Conservation (phyloP, 139 green algal genomes). For the Protoeuglena noctilucae region DNA sequence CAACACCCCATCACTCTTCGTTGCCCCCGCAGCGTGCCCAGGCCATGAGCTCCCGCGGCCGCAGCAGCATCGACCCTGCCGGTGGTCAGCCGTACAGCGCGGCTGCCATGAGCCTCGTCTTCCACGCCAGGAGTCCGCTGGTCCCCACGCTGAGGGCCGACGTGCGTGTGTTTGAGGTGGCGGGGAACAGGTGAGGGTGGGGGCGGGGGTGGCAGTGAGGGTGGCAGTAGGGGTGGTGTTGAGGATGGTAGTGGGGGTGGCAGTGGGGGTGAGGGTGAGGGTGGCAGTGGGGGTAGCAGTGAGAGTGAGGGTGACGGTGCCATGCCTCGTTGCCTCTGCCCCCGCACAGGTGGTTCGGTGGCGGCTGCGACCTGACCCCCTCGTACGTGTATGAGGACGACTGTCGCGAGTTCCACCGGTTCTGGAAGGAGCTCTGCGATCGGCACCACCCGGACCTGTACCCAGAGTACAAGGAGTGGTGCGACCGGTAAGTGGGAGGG, state of each 20-base stretch:
- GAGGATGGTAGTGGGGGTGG: too few relatives aligned
- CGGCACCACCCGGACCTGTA: constrained; percentile 36
- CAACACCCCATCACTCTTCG: constrained; percentile 17
- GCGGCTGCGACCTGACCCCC: constrained; percentile 88
- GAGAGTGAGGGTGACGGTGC: constrained; percentile 5
- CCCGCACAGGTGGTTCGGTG: constrained; percentile 69
- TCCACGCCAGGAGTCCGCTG: constrained; percentile 66
- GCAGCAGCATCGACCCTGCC: constrained; percentile 34
- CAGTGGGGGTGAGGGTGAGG: too few relatives aligned
- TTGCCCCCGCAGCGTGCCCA: constrained; percentile 43
- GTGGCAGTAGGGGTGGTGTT: too few relatives aligned
- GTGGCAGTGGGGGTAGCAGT: too few relatives aligned
- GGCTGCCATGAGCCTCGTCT: constrained; percentile 81
- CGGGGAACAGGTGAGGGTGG: too few relatives aligned
- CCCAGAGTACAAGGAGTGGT: constrained; percentile 67
- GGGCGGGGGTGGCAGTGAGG: too few relatives aligned
- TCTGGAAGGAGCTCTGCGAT: constrained; percentile 33
- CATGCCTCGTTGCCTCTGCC: constrained; percentile 32
- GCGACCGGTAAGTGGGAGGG: too few relatives aligned
- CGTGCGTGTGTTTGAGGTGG: constrained; percentile 73
- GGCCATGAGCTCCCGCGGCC: constrained; percentile 38
- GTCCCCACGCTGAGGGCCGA: constrained; percentile 89
- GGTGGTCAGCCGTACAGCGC: constrained; percentile 71
- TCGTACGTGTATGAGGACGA: constrained; percentile 69
- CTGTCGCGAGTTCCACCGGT: constrained; percentile 55